Base-by-base conservation (phyloP, 495 filamentous ascomycete genomes). In the Neurospora sp. region DNA sequence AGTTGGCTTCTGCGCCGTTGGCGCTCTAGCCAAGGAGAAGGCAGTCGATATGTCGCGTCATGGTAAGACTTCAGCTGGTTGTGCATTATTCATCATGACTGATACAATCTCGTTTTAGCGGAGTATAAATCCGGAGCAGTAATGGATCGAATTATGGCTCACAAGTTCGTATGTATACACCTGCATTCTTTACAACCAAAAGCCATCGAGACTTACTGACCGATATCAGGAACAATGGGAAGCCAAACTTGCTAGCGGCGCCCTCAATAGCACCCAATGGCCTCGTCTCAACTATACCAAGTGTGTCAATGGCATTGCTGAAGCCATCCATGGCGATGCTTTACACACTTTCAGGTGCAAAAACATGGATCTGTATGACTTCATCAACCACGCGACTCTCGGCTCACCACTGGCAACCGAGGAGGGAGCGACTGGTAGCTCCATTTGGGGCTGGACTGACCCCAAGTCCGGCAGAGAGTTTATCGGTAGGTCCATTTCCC, bases 281-380 rank as follows among this genome's bases (percentile, higher is more conserved):
- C 71, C 71, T 20, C 39, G 71, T 8, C 40, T 72, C 40, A 46
- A 46, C 20, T 72, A 72, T 27, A 62, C 71, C 71, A 60, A 72
- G 16, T 88, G 86, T 75, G 75, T 77, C n/a, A 79, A 88, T 72
- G 86, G 86, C 1, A 72, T 83, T n/a, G 86, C 83, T 1, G 79
- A 71, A 23, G 79, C 81, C 39, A 76, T 79, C n/a, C 71, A 73
- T 10, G 81, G 81, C 35, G 80, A 86, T 78, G 76, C 80, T 49
- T 78, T 78, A 27, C 79, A 85, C 72, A 81, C 79, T 5, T 88
- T 86, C 79, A 80, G 82, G 72, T 88, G 86, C 78, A 85, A 80
- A 66, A 84, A 85, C 73, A 78, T 88, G 62, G 85, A 89, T 74
- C 77, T 88, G 39, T 83, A 84, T 72, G 82, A 84, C 74, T 88